phyloP scores from a whole-genome alignment of 441 rosid genomes.

The Adansonia grandidieri region DNA sequence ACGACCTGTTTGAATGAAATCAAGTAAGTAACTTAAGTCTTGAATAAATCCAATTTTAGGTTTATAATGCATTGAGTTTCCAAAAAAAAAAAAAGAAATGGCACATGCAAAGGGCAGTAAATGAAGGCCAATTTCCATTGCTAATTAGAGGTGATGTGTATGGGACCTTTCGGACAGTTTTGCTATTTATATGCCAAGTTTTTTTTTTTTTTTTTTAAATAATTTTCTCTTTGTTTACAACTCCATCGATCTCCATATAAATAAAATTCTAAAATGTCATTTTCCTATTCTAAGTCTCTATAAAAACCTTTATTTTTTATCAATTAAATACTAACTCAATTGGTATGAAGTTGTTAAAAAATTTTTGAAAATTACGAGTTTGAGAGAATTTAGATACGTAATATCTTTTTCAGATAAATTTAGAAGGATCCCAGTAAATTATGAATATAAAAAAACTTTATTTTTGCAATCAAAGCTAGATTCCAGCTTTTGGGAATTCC shows the following conservation, averaged over 20 bases:
- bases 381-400: too few relatives aligned
- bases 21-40: too few relatives aligned
- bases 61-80: not conserved
- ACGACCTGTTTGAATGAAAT: too few relatives aligned
- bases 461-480: not conserved
- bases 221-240: not conserved
- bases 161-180: conserved; percentile 19
- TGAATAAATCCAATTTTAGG: not conserved
- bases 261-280: conserved; percentile 22
- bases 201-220: not conserved
- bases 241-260: not conserved
- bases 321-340: too few relatives aligned
- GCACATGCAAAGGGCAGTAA: conserved; percentile 17
- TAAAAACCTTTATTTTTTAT: not conserved
- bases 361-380: too few relatives aligned
- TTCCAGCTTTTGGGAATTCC: conserved; percentile 2
- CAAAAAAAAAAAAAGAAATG: not conserved
- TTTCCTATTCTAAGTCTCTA: not conserved
- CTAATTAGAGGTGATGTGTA: conserved; percentile 23
- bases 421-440: too few relatives aligned
- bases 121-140: conserved; percentile 17
- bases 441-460: too few relatives aligned
- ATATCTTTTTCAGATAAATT: too few relatives aligned
- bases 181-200: conserved; percentile 17
- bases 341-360: too few relatives aligned